Evolutionary conservation across 2,329 filamentous ascomycete genomes (phyloP).

Genomic region (Fusarium euwallaceae): DNA sequence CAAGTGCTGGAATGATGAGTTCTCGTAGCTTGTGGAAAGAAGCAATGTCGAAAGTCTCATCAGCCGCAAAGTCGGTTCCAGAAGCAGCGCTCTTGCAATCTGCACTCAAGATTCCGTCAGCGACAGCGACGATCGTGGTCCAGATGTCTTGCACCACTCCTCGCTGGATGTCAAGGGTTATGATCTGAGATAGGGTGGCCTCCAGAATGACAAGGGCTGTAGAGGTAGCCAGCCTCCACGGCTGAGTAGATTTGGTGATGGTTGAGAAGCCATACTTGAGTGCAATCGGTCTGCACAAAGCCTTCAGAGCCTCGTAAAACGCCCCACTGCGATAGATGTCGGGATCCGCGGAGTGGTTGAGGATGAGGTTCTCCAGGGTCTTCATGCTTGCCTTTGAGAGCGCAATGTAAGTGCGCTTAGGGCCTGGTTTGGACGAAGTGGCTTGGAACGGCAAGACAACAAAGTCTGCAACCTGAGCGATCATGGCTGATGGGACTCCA

Average conservation of each 20-base stretch:
- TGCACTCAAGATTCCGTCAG: constrained; percentile 77
- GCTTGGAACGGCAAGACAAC: constrained; percentile 75
- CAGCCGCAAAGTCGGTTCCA: constrained; percentile 67
- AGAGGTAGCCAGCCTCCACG: constrained; percentile 86
- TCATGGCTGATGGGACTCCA: constrained; percentile 76
- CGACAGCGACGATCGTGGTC: constrained; percentile 74
- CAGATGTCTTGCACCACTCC: constrained; percentile 72
- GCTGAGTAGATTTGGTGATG: constrained; percentile 75
- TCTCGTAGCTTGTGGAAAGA: constrained; percentile 78
- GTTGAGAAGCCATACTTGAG: constrained; percentile 86
- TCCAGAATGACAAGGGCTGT: constrained; percentile 77
- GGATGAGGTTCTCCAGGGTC: constrained; percentile 72
- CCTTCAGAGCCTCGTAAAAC: constrained; percentile 73
- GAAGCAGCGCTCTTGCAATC: constrained; percentile 65
- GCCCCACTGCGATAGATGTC: constrained; percentile 79
- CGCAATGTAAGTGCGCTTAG: constrained; percentile 86
- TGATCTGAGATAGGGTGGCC: constrained; percentile 73
- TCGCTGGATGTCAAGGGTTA: constrained; percentile 60
- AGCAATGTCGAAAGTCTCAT: constrained; percentile 85
- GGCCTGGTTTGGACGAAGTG: constrained; percentile 49
- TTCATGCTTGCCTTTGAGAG: constrained; percentile 86
- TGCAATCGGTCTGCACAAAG: constrained; percentile 76
- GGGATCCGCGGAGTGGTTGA: constrained; percentile 70
- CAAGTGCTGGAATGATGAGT: constrained; percentile 81
- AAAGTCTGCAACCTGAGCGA: constrained; percentile 78